Evolutionary conservation across 805 yeast species (phyloP).

Genomic region (Kluyveromyces nonfermentans): DNA sequence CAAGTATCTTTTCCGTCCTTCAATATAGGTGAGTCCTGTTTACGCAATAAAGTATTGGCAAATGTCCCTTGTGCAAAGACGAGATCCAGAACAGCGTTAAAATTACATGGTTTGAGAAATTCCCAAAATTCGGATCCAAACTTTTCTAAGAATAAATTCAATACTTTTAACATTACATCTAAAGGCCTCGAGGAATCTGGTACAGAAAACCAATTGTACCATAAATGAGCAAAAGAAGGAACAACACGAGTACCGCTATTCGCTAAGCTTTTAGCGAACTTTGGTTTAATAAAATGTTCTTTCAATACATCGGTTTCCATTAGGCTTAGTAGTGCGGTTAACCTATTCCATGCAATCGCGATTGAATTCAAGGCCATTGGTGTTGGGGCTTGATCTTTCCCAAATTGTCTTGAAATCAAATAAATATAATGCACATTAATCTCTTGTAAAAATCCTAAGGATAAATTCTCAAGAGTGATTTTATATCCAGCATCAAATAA

Average conservation of each 20-base stretch:
- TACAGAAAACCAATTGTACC: constrained; percentile 25
- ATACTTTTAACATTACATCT: constrained; percentile 46
- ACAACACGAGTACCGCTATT: constrained; percentile 22
- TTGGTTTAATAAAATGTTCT: constrained; percentile 23
- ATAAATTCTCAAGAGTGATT: constrained; percentile 15
- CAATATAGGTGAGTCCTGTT: constrained; percentile 21
- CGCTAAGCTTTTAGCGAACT: constrained; percentile 22
- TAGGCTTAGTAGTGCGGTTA: constrained; percentile 23
- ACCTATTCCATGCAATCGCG: constrained; percentile 26
- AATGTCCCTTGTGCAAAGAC: constrained; percentile 47
- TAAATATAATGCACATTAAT: constrained; percentile 40
- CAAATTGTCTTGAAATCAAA: constrained; percentile 18
- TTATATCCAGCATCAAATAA: constrained; percentile 11
- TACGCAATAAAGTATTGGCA: constrained; percentile 28
- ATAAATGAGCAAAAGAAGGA: constrained; percentile 26
- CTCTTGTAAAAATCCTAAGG: constrained; percentile 44
- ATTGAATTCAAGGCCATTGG: constrained; percentile 32
- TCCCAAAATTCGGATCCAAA: constrained; percentile 46
- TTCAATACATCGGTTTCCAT: constrained; percentile 18
- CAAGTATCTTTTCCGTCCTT: constrained; percentile 24
- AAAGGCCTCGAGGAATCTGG: constrained; percentile 30
- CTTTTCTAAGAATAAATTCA: constrained; percentile 35
- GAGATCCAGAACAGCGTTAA: constrained; percentile 48
- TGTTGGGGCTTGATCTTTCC: constrained; percentile 37
- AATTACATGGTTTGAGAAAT: constrained; percentile 42